phyloP scores from a whole-genome alignment of 192 early-diverging fungal species.

The Spizellomyces punctatus region DNA sequence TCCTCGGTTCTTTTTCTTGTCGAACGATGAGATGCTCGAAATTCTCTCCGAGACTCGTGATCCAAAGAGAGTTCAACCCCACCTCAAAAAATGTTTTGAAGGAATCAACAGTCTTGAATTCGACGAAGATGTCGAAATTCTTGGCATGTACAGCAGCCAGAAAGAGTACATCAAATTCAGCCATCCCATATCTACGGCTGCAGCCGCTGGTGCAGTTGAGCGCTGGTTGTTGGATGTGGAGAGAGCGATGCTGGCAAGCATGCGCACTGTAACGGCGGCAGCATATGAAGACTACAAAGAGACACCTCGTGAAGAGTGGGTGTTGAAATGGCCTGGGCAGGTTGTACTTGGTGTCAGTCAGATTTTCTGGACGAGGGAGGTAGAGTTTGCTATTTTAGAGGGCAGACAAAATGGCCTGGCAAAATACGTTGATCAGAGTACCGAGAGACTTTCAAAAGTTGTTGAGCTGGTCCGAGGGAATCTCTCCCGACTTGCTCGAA shows the following conservation, averaged over 20 bases:
- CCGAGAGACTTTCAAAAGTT: constrained; percentile 51
- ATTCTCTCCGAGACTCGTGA: constrained; percentile 64
- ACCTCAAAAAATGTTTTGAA: constrained; percentile 67
- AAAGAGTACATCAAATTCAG: constrained; percentile 61
- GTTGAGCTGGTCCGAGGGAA: constrained; percentile 63
- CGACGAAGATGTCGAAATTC: constrained; percentile 54
- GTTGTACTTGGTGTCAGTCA: constrained; percentile 62
- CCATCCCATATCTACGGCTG: constrained; percentile 45
- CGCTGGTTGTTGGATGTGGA: constrained; percentile 62
- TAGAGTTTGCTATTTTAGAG: constrained; percentile 54
- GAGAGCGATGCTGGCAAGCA: constrained; percentile 52
- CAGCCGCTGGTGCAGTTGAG: constrained; percentile 60
- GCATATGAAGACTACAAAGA: constrained; percentile 48
- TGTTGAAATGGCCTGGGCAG: constrained; percentile 64
- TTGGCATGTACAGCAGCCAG: constrained; percentile 60
- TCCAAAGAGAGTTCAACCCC: constrained; percentile 62
- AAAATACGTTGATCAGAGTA: constrained; percentile 51
- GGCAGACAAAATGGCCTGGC: constrained; percentile 49
- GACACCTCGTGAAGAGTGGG: constrained; percentile 58
- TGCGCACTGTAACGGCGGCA: constrained; percentile 46
- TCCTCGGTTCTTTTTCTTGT: constrained; percentile 66
- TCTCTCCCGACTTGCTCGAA: constrained; percentile 48
- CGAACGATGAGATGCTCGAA: constrained; percentile 68
- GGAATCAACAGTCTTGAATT: constrained; percentile 64
- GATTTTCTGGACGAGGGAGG: constrained; percentile 62